Evolutionary conservation across 305 asterid genomes (phyloP).

Genomic region (Solanum hybrid): DNA sequence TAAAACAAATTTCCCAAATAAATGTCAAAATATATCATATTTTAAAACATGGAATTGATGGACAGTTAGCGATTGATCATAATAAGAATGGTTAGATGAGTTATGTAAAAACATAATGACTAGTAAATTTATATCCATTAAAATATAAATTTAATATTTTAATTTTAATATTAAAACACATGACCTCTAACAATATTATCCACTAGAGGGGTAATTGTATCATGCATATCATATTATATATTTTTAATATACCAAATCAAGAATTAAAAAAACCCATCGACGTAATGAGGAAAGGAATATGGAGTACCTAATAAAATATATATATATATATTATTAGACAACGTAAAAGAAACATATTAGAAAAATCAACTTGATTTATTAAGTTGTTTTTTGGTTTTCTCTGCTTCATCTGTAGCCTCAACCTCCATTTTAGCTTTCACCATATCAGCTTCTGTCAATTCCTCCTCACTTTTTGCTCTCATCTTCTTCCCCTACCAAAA

Average conservation of each 20-base stretch:
- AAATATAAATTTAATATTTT: too few relatives aligned
- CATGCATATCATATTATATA: neutral
- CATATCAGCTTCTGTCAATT: conserved; percentile 39
- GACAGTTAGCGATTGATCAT: too few relatives aligned
- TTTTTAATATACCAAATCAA: neutral
- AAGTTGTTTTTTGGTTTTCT: conserved; percentile 26
- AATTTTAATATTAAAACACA: too few relatives aligned
- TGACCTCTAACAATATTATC: neutral
- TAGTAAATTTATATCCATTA: neutral
- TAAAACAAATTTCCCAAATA: neutral
- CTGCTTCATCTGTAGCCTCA: conserved; percentile 43
- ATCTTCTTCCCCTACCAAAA: conserved; percentile 24
- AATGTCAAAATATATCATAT: too few relatives aligned
- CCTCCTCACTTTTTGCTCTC: conserved; percentile 38
- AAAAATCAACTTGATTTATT: conserved; percentile 11
- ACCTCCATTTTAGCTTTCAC: conserved; percentile 47
- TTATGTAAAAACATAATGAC: neutral
- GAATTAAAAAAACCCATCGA: neutral
- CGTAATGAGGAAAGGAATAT: neutral
- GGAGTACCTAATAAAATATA: neutral
- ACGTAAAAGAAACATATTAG: neutral
- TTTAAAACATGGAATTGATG: too few relatives aligned
- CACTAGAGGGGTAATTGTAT: neutral
- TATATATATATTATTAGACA: too few relatives aligned
- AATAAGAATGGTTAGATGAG: too few relatives aligned